Conservation (phyloP, 2,329 filamentous ascomycete species). For the Aspergillus novoparasiticus region DNA sequence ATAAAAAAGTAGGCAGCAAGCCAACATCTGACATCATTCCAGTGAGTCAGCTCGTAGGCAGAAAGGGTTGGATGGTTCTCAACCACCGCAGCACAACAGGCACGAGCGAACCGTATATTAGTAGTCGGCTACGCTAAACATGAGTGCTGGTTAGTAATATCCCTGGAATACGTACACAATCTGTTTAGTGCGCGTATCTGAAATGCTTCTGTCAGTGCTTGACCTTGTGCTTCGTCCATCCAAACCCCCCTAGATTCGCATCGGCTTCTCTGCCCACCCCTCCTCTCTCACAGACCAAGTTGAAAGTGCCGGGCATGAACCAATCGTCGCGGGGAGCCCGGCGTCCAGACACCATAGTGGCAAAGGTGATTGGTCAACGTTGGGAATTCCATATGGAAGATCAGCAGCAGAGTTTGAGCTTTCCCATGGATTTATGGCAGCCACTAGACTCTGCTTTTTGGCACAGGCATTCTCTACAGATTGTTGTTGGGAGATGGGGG, state of each 20-base stretch:
- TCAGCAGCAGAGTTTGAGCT: slow-evolving; percentile 23
- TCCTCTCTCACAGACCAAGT: neutral
- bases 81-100: neutral
- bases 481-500: neutral
- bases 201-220: neutral
- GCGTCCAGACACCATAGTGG: slow-evolving; percentile 14
- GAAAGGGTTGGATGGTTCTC: neutral
- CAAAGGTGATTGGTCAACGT: slow-evolving; percentile 20
- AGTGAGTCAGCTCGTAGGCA: neutral
- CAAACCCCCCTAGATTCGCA: neutral
- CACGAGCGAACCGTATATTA: neutral
- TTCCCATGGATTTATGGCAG: slow-evolving; percentile 21
- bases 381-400: slow-evolving; percentile 26
- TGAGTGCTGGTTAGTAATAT: neutral
- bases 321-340: slow-evolving; percentile 16
- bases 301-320: slow-evolving; percentile 2
- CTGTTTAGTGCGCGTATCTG: neutral
- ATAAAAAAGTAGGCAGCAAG: neutral
- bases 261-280: slow-evolving; percentile 3
- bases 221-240: neutral
- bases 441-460: slow-evolving; percentile 11
- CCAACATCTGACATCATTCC: neutral
- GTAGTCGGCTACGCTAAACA: neutral
- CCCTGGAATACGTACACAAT: neutral
- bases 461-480: neutral